Evolutionary conservation across 129 eudicot species (phyloP).

Genomic region (Apium graveolens): DNA sequence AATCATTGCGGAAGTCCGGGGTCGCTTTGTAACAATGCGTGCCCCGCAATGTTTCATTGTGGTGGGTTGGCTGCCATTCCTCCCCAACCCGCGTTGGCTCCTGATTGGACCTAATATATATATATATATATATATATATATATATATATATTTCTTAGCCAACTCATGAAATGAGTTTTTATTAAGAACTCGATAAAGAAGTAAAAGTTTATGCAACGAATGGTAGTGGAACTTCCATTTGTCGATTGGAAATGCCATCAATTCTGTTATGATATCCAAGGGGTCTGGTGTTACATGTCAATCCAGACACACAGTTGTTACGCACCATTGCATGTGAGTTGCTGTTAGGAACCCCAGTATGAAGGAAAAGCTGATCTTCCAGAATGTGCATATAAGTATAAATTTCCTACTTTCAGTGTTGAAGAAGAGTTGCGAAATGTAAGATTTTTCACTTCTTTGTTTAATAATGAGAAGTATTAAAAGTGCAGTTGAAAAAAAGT

Average conservation of each 20-base stretch:
- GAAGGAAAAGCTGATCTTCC: constrained; percentile 66
- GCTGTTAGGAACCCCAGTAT: constrained; percentile 58
- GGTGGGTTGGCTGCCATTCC: no score
- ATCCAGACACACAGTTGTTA: constrained; percentile 45
- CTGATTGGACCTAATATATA: no score
- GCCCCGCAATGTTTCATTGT: no score
- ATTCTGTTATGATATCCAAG: not conserved
- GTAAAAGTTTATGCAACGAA: no score
- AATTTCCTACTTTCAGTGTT: constrained; percentile 54
- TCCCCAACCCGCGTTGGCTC: no score
- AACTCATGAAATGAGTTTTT: no score
- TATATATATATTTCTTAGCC: no score
- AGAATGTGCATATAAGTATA: constrained; percentile 63
- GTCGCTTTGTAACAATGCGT: no score
- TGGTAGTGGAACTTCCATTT: not conserved
- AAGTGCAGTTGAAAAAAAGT: no score
- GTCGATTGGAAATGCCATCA: not conserved
- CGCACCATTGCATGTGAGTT: constrained; percentile 66
- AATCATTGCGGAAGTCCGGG: no score
- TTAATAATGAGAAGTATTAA: not conserved
- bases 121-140: no score
- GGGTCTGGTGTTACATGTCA: not conserved
- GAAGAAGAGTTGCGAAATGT: constrained; percentile 67
- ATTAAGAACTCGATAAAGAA: no score
- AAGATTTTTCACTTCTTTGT: constrained; percentile 14